Evolutionary conservation across 2,329 filamentous ascomycete genomes (phyloP).

Genomic region (Botrytis tulipae): DNA sequence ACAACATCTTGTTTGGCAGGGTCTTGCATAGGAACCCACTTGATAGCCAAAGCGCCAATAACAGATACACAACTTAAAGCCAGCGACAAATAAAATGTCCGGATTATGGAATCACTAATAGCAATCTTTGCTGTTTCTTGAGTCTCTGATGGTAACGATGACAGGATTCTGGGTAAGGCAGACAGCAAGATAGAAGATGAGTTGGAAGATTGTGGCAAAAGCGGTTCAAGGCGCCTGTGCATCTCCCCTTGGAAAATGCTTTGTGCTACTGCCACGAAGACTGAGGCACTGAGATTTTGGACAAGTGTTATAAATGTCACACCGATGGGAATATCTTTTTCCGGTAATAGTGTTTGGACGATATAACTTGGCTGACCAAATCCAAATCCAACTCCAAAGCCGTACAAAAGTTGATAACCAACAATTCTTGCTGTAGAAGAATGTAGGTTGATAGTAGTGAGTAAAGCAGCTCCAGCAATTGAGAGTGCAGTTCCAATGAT

Average conservation of each 20-base stretch:
- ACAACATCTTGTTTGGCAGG: neutral
- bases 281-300: conserved; percentile 11
- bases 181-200: neutral
- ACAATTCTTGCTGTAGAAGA: conserved; percentile 48
- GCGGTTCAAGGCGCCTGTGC: conserved; percentile 45
- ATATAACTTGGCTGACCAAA: conserved; percentile 49
- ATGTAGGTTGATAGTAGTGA: conserved; percentile 39
- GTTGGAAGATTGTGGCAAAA: neutral
- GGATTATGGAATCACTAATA: conserved; percentile 61
- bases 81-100: conserved; percentile 59
- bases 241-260: conserved; percentile 38
- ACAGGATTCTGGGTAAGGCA: conserved; percentile 41
- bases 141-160: conserved; percentile 43
- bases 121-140: conserved; percentile 47
- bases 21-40: conserved; percentile 48
- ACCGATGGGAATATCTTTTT: conserved; percentile 51
- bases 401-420: conserved; percentile 47
- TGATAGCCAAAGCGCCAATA: conserved; percentile 54
- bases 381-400: conserved; percentile 45
- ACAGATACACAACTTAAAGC: conserved; percentile 54
- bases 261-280: conserved; percentile 15
- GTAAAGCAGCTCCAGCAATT: conserved; percentile 25
- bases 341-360: conserved; percentile 46
- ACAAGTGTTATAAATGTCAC: conserved; percentile 18
- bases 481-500: conserved; percentile 23